Conservation (phyloP, 345 rosid species). For the Noccaea caerulescens region DNA sequence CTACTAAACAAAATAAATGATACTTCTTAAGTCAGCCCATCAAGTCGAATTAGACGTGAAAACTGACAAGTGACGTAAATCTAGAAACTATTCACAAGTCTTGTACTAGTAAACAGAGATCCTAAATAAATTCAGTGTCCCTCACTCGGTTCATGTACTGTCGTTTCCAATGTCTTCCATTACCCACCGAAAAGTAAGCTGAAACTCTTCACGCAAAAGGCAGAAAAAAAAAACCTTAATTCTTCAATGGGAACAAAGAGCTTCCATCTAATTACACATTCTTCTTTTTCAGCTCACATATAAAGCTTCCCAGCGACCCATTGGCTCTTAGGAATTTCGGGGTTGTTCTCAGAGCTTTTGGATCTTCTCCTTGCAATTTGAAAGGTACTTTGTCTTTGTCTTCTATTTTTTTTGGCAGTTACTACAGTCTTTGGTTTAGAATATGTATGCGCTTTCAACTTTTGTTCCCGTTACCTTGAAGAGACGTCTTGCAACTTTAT, state of each 20-base stretch:
- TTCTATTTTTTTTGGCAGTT: slow-evolving; percentile 2
- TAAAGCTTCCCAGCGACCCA: slow-evolving; percentile 1
- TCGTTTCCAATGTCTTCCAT: slow-evolving; percentile 20
- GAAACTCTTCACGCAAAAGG: slow-evolving; percentile 11
- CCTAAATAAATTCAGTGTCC: slow-evolving; percentile 17
- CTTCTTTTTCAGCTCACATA: slow-evolving; percentile 18
- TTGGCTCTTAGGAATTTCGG: background rate
- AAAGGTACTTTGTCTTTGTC: slow-evolving; percentile 4
- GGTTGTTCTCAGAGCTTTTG: background rate
- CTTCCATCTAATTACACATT: slow-evolving; percentile 5
- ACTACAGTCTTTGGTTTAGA: slow-evolving; percentile 5
- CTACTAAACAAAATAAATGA: too few relatives aligned
- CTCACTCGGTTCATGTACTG: slow-evolving; percentile 34
- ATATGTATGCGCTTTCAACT: slow-evolving; percentile 3
- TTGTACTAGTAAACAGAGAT: slow-evolving; percentile 19
- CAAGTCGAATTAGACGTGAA: background rate
- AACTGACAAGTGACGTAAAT: slow-evolving; percentile 29
- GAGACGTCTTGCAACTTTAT: slow-evolving; percentile 22
- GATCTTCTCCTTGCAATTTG: slow-evolving; percentile 10
- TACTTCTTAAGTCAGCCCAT: too few relatives aligned
- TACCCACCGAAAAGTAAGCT: slow-evolving; percentile 3
- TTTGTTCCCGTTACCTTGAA: background rate
- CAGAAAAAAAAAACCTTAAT: background rate
- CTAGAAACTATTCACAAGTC: slow-evolving; percentile 24
- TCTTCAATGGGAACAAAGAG: background rate